These are phyloP conservation scores for Bimuria novae-zelandiae DNA, from an alignment of 2,329 filamentous ascomycete species.

Conservation along the genomic window DNA sequence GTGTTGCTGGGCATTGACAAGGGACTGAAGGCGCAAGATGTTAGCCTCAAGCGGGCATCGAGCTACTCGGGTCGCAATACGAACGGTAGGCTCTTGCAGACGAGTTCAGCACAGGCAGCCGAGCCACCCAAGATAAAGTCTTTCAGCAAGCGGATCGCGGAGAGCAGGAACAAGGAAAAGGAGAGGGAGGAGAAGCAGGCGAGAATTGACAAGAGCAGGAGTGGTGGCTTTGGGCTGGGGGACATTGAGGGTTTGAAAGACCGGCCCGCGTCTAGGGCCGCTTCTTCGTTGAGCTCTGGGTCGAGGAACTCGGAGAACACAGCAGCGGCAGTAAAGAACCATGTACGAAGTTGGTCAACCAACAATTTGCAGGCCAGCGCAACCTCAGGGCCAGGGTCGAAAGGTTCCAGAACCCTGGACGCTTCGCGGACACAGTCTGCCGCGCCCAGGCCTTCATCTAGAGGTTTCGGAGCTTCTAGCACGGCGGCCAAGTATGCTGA, in stretches of 20 bases:
- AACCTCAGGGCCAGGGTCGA: slow-evolving; percentile 29
- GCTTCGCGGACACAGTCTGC: slow-evolving; percentile 25
- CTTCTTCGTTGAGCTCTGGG: slow-evolving; percentile 31
- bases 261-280: slow-evolving; percentile 30
- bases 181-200: slow-evolving; percentile 51
- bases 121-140: slow-evolving; percentile 53
- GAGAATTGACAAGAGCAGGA: slow-evolving; percentile 49
- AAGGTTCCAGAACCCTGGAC: slow-evolving; percentile 25
- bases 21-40: slow-evolving; percentile 75
- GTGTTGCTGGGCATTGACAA: slow-evolving; percentile 88
- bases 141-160: slow-evolving; percentile 86
- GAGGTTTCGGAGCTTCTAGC: slow-evolving; percentile 20
- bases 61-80: slow-evolving; percentile 20
- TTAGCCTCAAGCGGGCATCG: slow-evolving; percentile 79
- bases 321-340: slow-evolving; percentile 18
- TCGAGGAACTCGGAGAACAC: slow-evolving; percentile 26
- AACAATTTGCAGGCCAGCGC: slow-evolving; percentile 20
- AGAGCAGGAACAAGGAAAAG: slow-evolving; percentile 58
- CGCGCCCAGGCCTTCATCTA: slow-evolving; percentile 30
- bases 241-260: slow-evolving; percentile 33
- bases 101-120: slow-evolving; percentile 49
- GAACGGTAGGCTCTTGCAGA: slow-evolving; percentile 20
- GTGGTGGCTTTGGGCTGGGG: slow-evolving; percentile 46
- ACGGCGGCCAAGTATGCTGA: slow-evolving; percentile 38
- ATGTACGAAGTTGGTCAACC: slow-evolving; percentile 23